These are phyloP conservation scores for Aspergillus sp. DNA, from an alignment of 2,329 filamentous ascomycete species.

Conservation along the genomic window DNA sequence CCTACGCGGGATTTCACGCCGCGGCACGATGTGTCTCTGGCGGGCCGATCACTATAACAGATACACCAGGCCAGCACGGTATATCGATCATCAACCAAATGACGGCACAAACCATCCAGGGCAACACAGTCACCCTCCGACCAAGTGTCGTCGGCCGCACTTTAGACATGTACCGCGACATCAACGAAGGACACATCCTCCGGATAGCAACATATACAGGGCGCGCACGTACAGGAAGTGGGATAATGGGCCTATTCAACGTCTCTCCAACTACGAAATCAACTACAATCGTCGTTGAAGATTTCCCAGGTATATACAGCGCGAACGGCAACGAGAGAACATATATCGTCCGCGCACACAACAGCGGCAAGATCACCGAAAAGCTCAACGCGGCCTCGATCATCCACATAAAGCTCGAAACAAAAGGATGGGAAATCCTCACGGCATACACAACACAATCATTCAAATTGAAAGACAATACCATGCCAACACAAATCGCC, in stretches of 20 bases:
- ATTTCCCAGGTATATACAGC: slow-evolving; percentile 72
- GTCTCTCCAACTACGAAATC: slow-evolving; percentile 65
- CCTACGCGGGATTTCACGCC: slow-evolving; percentile 82
- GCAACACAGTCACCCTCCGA: slow-evolving; percentile 78
- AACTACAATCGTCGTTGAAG: slow-evolving; percentile 71
- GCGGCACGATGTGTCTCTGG: slow-evolving; percentile 88
- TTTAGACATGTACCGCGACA: slow-evolving; percentile 74
- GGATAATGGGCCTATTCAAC: slow-evolving; percentile 86
- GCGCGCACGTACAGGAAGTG: slow-evolving; percentile 67
- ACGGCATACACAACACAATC: slow-evolving; percentile 70
- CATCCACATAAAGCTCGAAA: slow-evolving; percentile 65
- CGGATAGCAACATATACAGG: slow-evolving; percentile 82
- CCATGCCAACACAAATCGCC: slow-evolving; percentile 54
- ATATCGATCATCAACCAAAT: slow-evolving; percentile 76
- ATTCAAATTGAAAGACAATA: slow-evolving; percentile 49
- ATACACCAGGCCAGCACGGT: slow-evolving; percentile 82
- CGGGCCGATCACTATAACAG: slow-evolving; percentile 93
- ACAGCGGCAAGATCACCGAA: slow-evolving; percentile 62
- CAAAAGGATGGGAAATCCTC: slow-evolving; percentile 78
- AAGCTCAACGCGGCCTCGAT: slow-evolving; percentile 52
- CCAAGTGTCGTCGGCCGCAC: slow-evolving; percentile 75
- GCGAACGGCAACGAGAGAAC: slow-evolving; percentile 42
- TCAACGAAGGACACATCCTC: slow-evolving; percentile 73
- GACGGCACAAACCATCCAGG: slow-evolving; percentile 72
- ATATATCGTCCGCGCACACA: slow-evolving; percentile 77